These are phyloP conservation scores for Thalassia testudinum DNA, from an alignment of 116 monocot genomes.

Conservation along the genomic window DNA sequence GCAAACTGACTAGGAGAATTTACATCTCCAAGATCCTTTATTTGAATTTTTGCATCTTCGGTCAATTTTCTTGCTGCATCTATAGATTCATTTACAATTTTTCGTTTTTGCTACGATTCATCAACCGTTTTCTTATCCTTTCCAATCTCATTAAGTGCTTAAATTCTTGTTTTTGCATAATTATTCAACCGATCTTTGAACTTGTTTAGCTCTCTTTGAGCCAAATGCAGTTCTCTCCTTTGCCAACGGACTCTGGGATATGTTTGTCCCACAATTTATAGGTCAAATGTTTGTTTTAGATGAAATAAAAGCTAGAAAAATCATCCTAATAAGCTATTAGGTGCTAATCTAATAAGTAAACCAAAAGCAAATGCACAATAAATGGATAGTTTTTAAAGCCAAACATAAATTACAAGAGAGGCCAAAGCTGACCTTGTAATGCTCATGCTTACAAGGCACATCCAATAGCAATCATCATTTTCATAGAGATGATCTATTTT, in stretches of 20 bases:
- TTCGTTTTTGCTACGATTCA: constrained; percentile 32
- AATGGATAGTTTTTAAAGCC: no score
- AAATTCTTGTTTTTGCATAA: constrained; percentile 44
- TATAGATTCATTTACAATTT: constrained; percentile 37
- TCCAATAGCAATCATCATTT: no score
- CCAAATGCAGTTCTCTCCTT: constrained; percentile 58
- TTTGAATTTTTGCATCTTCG: constrained; percentile 40
- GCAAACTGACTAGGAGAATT: constrained; percentile 10
- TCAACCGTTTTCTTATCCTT: constrained; percentile 45
- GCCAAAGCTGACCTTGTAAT: no score
- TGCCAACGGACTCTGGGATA: constrained; percentile 28
- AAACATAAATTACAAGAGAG: no score
- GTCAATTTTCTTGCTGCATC: constrained; percentile 38
- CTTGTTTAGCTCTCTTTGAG: constrained; percentile 55
- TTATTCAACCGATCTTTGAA: constrained; percentile 51
- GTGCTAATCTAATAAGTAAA: no score
- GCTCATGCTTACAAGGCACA: no score
- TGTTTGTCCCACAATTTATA: background rate
- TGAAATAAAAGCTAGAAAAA: no score
- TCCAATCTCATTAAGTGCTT: constrained; percentile 55
- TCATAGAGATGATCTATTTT: no score
- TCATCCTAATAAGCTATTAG: no score
- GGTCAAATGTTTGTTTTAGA: background rate
- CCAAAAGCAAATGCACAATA: no score
- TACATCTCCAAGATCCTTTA: constrained; percentile 26